phyloP scores from a whole-genome alignment of 1,284 basidiomycete species.

The Ustilago xerochloae region DNA sequence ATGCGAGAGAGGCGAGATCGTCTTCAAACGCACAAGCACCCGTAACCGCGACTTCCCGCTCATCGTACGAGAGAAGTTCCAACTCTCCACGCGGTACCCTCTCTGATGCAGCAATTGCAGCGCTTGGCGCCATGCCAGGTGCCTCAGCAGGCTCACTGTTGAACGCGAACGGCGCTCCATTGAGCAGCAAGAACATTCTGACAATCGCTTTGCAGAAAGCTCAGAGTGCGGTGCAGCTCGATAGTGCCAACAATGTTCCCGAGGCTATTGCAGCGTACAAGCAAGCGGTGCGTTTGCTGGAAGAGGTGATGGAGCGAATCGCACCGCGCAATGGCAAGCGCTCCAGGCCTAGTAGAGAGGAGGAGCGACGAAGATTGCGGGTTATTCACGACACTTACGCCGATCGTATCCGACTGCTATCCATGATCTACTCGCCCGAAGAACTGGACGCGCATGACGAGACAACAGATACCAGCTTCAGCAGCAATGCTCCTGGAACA shows the following conservation, averaged over 20 bases:
- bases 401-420: conserved; percentile 68
- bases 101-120: conserved; percentile 50
- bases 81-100: conserved; percentile 32
- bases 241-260: conserved; percentile 68
- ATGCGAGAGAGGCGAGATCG: background rate
- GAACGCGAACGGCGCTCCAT: conserved; percentile 51
- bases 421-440: conserved; percentile 57
- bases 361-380: conserved; percentile 66
- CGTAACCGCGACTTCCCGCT: background rate
- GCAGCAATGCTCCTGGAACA: conserved; percentile 8
- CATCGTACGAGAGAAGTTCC: conserved; percentile 12
- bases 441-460: conserved; percentile 12
- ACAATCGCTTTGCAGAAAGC: conserved; percentile 69
- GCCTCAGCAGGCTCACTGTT: conserved; percentile 37
- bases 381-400: conserved; percentile 70
- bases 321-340: conserved; percentile 60
- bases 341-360: conserved; percentile 60
- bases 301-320: conserved; percentile 69
- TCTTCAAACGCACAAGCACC: background rate
- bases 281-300: conserved; percentile 67
- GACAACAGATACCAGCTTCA: conserved; percentile 20
- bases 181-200: conserved; percentile 67
- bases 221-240: conserved; percentile 69
- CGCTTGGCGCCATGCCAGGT: conserved; percentile 51
- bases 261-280: conserved; percentile 69